phyloP scores from a whole-genome alignment of 495 filamentous ascomycete species.

The Opeltia flavorubescens region DNA sequence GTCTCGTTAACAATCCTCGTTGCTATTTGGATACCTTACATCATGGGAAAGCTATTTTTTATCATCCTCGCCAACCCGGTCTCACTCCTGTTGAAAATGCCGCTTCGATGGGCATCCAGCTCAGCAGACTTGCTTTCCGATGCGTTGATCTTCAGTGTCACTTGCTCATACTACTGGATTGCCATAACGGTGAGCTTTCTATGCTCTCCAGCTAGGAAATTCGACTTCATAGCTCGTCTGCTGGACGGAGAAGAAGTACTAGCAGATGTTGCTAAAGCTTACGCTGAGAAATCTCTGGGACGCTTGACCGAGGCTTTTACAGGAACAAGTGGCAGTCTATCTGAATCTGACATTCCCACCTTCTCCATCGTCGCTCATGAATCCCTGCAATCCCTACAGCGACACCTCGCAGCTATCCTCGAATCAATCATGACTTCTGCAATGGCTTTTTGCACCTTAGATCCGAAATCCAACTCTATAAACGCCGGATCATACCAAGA shows the following conservation, averaged over 20 bases:
- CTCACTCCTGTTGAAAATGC: conserved; percentile 49
- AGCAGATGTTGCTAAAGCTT: conserved; percentile 10
- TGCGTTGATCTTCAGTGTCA: conserved; percentile 39
- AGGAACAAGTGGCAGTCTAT: conserved; percentile 10
- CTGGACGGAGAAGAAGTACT: conserved; percentile 21
- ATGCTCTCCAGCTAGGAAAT: conserved; percentile 27
- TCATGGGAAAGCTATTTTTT: conserved; percentile 71
- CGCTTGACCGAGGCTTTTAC: conserved; percentile 9
- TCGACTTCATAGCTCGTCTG: conserved; percentile 29
- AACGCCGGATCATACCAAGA: neutral
- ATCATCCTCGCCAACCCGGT: conserved; percentile 68
- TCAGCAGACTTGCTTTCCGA: conserved; percentile 59
- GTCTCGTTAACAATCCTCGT: conserved; percentile 72
- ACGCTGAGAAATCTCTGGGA: conserved; percentile 19
- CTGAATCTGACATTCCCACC: conserved; percentile 41
- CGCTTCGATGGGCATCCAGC: conserved; percentile 53
- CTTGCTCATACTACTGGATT: conserved; percentile 39
- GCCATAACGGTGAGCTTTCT: conserved; percentile 30
- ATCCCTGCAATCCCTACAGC: conserved; percentile 36
- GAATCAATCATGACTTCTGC: neutral
- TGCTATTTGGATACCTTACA: conserved; percentile 83
- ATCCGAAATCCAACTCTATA: neutral
- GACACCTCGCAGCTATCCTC: conserved; percentile 15
- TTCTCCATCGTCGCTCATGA: conserved; percentile 50
- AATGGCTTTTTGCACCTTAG: neutral